Conservation (phyloP, 306 rosid genomes). For the Sesbania bispinosa region DNA sequence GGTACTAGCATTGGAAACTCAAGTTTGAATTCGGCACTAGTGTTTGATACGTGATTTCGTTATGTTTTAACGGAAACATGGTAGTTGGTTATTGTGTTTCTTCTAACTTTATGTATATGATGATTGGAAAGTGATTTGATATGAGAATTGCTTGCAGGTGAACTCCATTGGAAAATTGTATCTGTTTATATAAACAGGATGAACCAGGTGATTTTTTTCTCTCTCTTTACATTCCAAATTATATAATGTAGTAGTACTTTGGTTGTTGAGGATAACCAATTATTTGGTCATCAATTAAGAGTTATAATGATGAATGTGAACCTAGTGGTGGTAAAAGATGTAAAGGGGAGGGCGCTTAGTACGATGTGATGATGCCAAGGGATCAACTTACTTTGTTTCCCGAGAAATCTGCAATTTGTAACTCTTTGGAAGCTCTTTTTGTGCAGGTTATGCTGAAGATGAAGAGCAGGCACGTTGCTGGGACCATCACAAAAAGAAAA, state of each 20-base stretch:
- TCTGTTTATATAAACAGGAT: conserved; percentile 79
- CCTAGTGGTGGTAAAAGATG: conserved; percentile 30
- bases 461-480: conserved; percentile 99
- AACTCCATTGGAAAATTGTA: conserved; percentile 96
- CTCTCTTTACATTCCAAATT: background rate
- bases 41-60: too few species aligned
- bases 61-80: too few species aligned
- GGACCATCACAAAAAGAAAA: conserved; percentile 99
- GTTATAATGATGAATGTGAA: conserved; percentile 48
- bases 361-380: conserved; percentile 36
- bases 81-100: background rate
- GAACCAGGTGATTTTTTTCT: conserved; percentile 58
- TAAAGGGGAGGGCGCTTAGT: conserved; percentile 30
- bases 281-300: conserved; percentile 52
- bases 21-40: too few species aligned
- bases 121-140: conserved; percentile 12
- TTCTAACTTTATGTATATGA: background rate
- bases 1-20: too few species aligned
- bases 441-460: conserved; percentile 95
- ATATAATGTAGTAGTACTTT: conserved; percentile 13
- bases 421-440: conserved; percentile 56
- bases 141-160: conserved; percentile 55
- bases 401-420: conserved; percentile 36
- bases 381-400: conserved; percentile 27
- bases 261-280: conserved; percentile 24